These are phyloP conservation scores for Apiotrichum sp. DNA, from an alignment of 1,284 basidiomycete genomes.

Conservation along the genomic window DNA sequence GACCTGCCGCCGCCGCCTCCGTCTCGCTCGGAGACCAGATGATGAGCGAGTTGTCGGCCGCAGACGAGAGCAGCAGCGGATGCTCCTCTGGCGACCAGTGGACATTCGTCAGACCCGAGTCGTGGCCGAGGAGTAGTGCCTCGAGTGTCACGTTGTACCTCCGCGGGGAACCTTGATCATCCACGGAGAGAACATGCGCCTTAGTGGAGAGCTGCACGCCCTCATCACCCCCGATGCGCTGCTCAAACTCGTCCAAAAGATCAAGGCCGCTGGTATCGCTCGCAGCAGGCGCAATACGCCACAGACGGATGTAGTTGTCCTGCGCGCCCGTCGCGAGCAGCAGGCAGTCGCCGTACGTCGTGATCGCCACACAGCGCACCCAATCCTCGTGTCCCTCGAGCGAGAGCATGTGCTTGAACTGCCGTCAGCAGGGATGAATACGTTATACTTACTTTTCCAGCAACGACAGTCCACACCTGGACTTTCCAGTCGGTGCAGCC, in stretches of 20 bases:
- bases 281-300: slow-evolving; percentile 60
- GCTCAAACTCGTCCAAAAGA: slow-evolving; percentile 78
- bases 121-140: slow-evolving; percentile 84
- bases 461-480: slow-evolving; percentile 65
- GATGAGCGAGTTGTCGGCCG: slow-evolving; percentile 86
- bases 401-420: slow-evolving; percentile 46
- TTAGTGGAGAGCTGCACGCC: slow-evolving; percentile 76
- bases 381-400: slow-evolving; percentile 91
- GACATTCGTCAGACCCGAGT: slow-evolving; percentile 80
- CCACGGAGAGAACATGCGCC: slow-evolving; percentile 65
- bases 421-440: slow-evolving; percentile 53
- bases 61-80: slow-evolving; percentile 69
- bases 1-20: not conserved
- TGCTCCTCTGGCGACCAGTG: slow-evolving; percentile 59
- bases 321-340: slow-evolving; percentile 85
- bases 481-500: slow-evolving; percentile 69
- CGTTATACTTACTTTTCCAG: slow-evolving; percentile 49
- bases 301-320: slow-evolving; percentile 82
- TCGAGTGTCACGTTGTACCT: slow-evolving; percentile 76
- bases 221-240: slow-evolving; percentile 60
- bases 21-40: slow-evolving; percentile 59
- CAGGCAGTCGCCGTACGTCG: slow-evolving; percentile 43
- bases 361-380: slow-evolving; percentile 73
- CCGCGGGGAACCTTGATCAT: slow-evolving; percentile 41
- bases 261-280: slow-evolving; percentile 53